phyloP scores from a whole-genome alignment of 2,329 filamentous ascomycete genomes.

The Botrytis cinerea region DNA sequence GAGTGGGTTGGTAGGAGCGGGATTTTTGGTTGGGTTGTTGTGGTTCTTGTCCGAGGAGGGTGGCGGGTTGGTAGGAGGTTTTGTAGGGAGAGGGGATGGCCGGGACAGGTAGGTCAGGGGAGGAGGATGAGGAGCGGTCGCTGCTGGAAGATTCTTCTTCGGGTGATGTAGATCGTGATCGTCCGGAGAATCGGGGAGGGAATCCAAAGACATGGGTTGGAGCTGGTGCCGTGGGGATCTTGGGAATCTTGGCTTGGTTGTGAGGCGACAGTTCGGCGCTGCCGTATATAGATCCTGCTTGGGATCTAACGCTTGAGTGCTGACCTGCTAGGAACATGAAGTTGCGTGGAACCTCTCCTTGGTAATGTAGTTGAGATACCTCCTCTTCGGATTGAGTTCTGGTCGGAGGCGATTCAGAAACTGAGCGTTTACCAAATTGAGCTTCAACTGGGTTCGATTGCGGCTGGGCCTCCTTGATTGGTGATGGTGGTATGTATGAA shows the following conservation, averaged over 20 bases:
- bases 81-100: conserved; percentile 1
- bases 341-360: conserved; percentile 16
- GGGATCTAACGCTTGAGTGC: conserved; percentile 3
- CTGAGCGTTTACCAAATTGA: neutral
- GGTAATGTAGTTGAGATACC: neutral
- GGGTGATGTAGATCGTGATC: neutral
- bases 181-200: neutral
- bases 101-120: neutral
- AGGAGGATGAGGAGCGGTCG: neutral
- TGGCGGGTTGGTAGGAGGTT: conserved; percentile 3
- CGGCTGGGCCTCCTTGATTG: neutral
- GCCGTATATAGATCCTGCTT: conserved; percentile 4
- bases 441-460: neutral
- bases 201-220: conserved; percentile 8
- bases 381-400: conserved; percentile 8
- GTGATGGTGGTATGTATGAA: conserved; percentile 11
- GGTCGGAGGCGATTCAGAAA: neutral
- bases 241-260: neutral
- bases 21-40: neutral
- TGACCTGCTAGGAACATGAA: conserved; percentile 12
- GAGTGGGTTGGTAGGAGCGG: neutral
- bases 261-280: conserved; percentile 9
- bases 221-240: neutral
- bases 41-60: neutral
- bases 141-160: neutral